phyloP scores from a whole-genome alignment of 768 basidiomycete species.

The Suillus discolor region DNA sequence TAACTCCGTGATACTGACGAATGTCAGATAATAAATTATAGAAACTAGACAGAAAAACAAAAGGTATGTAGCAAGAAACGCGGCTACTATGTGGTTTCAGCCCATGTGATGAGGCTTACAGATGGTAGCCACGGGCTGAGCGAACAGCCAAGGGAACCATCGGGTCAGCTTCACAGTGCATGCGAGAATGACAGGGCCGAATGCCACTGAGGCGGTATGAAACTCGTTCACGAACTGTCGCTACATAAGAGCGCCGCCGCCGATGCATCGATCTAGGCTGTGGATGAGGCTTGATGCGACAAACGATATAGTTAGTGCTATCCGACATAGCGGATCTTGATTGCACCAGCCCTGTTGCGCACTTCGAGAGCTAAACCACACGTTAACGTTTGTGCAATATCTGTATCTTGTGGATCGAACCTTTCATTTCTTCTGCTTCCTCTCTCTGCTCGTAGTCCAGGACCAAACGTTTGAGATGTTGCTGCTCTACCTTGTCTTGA shows the following conservation, averaged over 20 bases:
- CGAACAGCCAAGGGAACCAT: neutral
- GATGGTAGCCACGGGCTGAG: neutral
- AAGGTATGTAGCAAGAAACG: neutral
- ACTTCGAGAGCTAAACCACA: conserved; percentile 59
- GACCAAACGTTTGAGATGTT: conserved; percentile 94
- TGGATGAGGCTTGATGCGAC: conserved; percentile 10
- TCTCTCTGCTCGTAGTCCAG: conserved; percentile 90
- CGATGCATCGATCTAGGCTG: conserved; percentile 21
- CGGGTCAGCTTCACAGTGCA: conserved; percentile 2
- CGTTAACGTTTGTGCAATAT: neutral
- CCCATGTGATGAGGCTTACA: neutral
- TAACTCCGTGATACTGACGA: neutral
- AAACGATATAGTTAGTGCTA: conserved; percentile 34
- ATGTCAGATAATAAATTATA: neutral
- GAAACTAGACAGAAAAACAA: neutral
- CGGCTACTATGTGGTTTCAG: conserved; percentile 1
- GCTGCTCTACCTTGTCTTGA: conserved; percentile 95
- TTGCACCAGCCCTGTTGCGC: conserved; percentile 63
- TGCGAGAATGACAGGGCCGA: conserved; percentile 3
- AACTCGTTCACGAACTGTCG: conserved; percentile 6
- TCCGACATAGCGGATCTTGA: conserved; percentile 80
- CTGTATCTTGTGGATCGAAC: conserved; percentile 35
- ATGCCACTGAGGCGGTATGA: conserved; percentile 4
- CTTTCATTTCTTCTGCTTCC: conserved; percentile 82
- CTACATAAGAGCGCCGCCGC: conserved; percentile 23